Percentiles rank a stretch among this genome's conserved stretches.
Evolutionary conservation across 768 basidiomycete genomes (phyloP).

Genomic region (Pisolithus microcarpus): DNA sequence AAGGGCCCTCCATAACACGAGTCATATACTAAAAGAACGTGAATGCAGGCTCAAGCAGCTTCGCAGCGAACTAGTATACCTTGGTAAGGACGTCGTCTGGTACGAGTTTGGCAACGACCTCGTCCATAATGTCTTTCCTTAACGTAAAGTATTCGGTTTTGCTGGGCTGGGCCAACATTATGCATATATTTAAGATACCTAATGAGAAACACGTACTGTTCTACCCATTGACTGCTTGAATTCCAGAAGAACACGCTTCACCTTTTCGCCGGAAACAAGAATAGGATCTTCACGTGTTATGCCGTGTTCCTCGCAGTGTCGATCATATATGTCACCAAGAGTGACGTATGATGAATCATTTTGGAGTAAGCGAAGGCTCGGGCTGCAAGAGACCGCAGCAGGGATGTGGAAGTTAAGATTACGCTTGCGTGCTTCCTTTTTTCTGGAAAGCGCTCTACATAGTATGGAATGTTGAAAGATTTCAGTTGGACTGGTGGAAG

Average conservation of each 20-base stretch:
- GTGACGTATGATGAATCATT: conserved; percentile 88
- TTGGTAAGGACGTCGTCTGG: conserved; percentile 82
- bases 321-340: conserved; percentile 90
- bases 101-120: conserved; percentile 78
- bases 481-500: not conserved
- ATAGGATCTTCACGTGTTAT: conserved; percentile 85
- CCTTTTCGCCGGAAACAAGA: conserved; percentile 78
- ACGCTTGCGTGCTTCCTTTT: conserved; percentile 90
- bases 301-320: conserved; percentile 68
- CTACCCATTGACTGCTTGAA: conserved; percentile 41
- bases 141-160: conserved; percentile 62
- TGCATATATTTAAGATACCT: not conserved
- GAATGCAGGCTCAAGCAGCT: not conserved
- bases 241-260: conserved; percentile 60
- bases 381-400: conserved; percentile 75
- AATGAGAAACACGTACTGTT: conserved; percentile 24
- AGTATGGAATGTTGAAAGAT: conserved; percentile 1
- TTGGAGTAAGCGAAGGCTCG: conserved; percentile 78
- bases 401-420: conserved; percentile 91
- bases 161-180: conserved; percentile 35
- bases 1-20: conserved; percentile 72
- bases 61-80: conserved; percentile 38
- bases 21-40: conserved; percentile 70
- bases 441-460: conserved; percentile 67
- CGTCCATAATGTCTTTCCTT: conserved; percentile 83